These are phyloP conservation scores for Vairimorpha ceranae DNA, from an alignment of 371 early-diverging fungal species.

Conservation along the genomic window DNA sequence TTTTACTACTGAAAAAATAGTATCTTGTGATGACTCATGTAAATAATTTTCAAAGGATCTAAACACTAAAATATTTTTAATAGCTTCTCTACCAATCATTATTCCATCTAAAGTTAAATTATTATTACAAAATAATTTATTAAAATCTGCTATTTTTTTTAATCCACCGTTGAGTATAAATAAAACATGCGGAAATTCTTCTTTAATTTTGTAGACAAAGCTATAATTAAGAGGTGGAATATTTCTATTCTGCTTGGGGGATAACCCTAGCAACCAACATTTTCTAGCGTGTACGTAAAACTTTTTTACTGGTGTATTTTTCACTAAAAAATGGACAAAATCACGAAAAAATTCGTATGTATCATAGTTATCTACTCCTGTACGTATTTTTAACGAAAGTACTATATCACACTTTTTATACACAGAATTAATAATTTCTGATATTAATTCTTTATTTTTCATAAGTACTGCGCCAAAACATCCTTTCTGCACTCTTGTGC, in stretches of 20 bases:
- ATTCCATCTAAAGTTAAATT: constrained; percentile 62
- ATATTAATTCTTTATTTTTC: constrained; percentile 47
- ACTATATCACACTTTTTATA: constrained; percentile 51
- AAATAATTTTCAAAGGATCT: constrained; percentile 3
- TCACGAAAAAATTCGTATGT: constrained; percentile 56
- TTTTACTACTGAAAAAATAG: constrained; percentile 7
- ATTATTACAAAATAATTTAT: too few species aligned
- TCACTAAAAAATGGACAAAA: constrained; percentile 59
- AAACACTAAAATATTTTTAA: constrained; percentile 59
- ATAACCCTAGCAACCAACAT: constrained; percentile 72
- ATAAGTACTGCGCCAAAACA: constrained; percentile 64
- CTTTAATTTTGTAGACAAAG: constrained; percentile 67
- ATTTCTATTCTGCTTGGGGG: constrained; percentile 73
- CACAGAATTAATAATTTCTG: constrained; percentile 59
- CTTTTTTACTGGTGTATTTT: constrained; percentile 63
- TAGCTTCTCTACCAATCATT: constrained; percentile 63
- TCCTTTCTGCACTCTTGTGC: constrained; percentile 61
- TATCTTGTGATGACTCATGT: background rate
- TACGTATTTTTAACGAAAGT: constrained; percentile 61
- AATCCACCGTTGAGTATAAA: constrained; percentile 76
- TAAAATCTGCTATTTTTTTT: constrained; percentile 27
- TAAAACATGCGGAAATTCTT: constrained; percentile 66
- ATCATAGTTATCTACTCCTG: constrained; percentile 63
- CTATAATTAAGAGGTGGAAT: constrained; percentile 72
- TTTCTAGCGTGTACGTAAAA: constrained; percentile 78